Base-by-base conservation (phyloP, 2,329 filamentous ascomycete genomes). In the Penicillium verrucosum region DNA sequence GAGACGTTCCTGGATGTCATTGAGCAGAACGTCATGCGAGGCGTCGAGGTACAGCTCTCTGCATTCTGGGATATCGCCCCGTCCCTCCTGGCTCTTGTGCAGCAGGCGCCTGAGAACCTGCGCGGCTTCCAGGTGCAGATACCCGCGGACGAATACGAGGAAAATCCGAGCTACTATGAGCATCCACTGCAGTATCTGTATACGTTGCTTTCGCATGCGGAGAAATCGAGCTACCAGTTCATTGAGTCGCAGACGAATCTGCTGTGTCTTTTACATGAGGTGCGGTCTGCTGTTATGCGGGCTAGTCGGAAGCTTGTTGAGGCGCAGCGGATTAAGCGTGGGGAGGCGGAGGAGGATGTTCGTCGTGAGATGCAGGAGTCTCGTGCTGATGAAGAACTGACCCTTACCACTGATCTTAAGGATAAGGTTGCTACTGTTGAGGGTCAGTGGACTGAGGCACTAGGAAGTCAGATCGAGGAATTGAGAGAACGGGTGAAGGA, bases 1-100 rank as follows among this genome's bases (percentile, higher is more conserved):
- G 84, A 90, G 64, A 86, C 88, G 23, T 92, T 97, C 70, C 82
- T 90, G 64, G 81, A 83, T 45, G 85, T 94, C 7, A 85, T 97
- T 30, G 91, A 96, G 70, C 82, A 87, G 65, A 94, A 94, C 54
- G 92, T 96, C 23, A 86, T 87, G 21, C 86, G 90, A 10, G 94
- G 93, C 16, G 91, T 97, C 11, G 92, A 97, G 71, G 85, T 91
- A 54, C 94, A 97, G 75, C 82, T 97, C 2, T 92, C 89, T 10
- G 92, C 93, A 0, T 99, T 97, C 73, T 99, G 94, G 94, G 94
- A 99, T 70, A 96, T 97, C 67, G 93, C 92, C 1, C 94, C 94
- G 3, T 86, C 87, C 4, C 81, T 99, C 0, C 81, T 88, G 27
- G 82, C 86, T 16, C 80, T 97, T 45, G 82, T 96, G 11, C 89